Percentiles rank a stretch among this genome's conserved stretches.
Evolutionary conservation across 495 filamentous ascomycete genomes (phyloP).

Genomic region (Tricharina praecox): DNA sequence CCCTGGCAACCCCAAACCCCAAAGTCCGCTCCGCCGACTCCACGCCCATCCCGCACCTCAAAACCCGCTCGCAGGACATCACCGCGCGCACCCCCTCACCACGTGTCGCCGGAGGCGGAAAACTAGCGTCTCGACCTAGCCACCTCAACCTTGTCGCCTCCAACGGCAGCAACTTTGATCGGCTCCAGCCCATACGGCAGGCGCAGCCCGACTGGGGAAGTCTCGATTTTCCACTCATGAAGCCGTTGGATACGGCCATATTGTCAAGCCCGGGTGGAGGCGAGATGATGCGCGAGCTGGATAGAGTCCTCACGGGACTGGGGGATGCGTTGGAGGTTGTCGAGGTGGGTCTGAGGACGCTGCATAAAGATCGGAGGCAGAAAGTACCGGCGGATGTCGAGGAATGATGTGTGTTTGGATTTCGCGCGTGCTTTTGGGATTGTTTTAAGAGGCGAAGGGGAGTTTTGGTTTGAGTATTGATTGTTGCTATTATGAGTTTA

Average conservation of each 20-base stretch:
- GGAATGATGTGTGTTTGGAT: too few relatives aligned
- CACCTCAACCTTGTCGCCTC: conserved; percentile 15
- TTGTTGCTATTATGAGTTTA: conserved; percentile 2
- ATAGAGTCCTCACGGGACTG: conserved; percentile 35
- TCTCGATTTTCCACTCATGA: background rate
- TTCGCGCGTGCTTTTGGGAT: too few relatives aligned
- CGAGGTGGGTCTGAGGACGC: conserved; percentile 23
- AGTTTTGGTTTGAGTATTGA: background rate
- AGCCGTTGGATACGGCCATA: background rate
- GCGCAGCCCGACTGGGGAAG: background rate
- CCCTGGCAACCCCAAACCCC: background rate
- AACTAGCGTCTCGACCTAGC: conserved; percentile 12
- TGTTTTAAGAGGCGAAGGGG: too few relatives aligned
- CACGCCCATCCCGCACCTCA: conserved; percentile 12
- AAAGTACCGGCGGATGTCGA: background rate
- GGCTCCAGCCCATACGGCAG: background rate
- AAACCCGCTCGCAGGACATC: conserved; percentile 23
- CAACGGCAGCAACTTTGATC: background rate
- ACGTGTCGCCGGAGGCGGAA: conserved; percentile 4
- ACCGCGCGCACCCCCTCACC: background rate
- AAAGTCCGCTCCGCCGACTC: conserved; percentile 6
- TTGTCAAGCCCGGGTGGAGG: background rate
- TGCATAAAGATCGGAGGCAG: conserved; percentile 11
- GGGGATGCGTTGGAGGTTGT: conserved; percentile 29
- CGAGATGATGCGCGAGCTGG: conserved; percentile 36